Evolutionary conservation across 2,329 filamentous ascomycete species (phyloP), one percentile per base, ranked within the genome.

Genomic region (Calonectria henricotiae): DNA sequence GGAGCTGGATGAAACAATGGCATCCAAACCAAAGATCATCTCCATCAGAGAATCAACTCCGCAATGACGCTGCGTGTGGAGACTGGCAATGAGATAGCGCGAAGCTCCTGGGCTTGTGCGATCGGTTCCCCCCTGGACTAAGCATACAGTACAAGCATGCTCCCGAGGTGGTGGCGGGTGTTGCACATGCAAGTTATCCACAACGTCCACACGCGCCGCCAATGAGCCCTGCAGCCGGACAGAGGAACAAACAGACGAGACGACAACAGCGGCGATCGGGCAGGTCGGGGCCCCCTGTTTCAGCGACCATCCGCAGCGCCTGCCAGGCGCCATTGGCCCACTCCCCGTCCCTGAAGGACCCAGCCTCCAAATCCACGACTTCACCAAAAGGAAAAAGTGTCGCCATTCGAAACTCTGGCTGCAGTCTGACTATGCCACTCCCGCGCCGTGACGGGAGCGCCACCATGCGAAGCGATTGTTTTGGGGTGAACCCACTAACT

Each of bases 61-160:
- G 55, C 67, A 62, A 61, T 69, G 67, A 69, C 67, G 55, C 67
- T 47, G 44, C 46, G 9, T 61, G 44, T 61, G 61, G 54, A 44
- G 55, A 67, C 41, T 27, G 47, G 58, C 25, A 15, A 61, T 67
- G 65, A 55, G 37, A 37, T 30, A 37, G 62, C 27, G 4, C 27
- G 27, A 30, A 55, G 41, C 25, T 49, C 25, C 15, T 47, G 46
- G 46, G 46, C 23, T 15, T 17, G 39, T 6, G 13, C 32, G 4
- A 7, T 30, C 27, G 7, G 7, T n/a, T n/a, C 20, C 15, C 55
- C 62, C 55, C 67, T 65, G 55, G 62, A 41, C 65, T 55, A 68
- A 55, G 23, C 62, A 58, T 39, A 58, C 51, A 58, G 25, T 39
- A 58, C 51, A 58, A 58, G 51, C 35, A 58, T 58, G 32, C 49